phyloP scores from a whole-genome alignment of 495 filamentous ascomycete species.

The Pyrenula aspistea region DNA sequence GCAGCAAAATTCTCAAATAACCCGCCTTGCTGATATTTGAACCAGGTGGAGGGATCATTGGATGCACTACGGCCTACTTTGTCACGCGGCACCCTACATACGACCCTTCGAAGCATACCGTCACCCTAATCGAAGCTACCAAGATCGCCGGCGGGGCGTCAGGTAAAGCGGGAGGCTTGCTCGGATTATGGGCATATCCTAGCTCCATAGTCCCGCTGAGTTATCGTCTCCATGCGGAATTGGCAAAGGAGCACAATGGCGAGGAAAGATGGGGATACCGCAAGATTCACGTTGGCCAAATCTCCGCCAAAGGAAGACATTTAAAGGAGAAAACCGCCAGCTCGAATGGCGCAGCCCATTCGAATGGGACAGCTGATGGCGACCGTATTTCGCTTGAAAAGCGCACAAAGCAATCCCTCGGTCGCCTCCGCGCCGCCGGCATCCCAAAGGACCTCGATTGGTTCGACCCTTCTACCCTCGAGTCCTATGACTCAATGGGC shows the following conservation, averaged over 20 bases:
- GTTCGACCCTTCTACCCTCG: conserved; percentile 56
- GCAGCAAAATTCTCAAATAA: neutral
- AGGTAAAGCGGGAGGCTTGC: conserved; percentile 86
- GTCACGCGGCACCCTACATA: conserved; percentile 81
- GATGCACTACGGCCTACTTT: conserved; percentile 87
- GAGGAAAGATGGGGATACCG: conserved; percentile 81
- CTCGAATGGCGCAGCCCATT: conserved; percentile 14
- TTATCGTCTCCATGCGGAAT: conserved; percentile 68
- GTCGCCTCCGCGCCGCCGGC: conserved; percentile 44
- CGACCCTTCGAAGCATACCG: conserved; percentile 57
- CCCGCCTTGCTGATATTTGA: neutral
- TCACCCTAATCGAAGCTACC: conserved; percentile 83
- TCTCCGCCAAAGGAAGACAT: conserved; percentile 45
- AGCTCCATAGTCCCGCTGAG: conserved; percentile 74
- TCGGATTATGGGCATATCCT: conserved; percentile 91
- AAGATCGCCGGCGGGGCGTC: conserved; percentile 84
- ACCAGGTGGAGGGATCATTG: conserved; percentile 87
- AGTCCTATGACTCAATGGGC: conserved; percentile 75
- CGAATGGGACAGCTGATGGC: conserved; percentile 6
- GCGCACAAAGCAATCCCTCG: conserved; percentile 47
- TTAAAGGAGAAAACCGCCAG: conserved; percentile 21
- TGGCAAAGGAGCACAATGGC: conserved; percentile 78
- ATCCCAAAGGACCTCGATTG: conserved; percentile 79
- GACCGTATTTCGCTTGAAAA: conserved; percentile 55
- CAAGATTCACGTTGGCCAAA: conserved; percentile 60